These are phyloP conservation scores for Pseudozyma sp. DNA, from an alignment of 1,284 basidiomycete genomes.

Conservation along the genomic window DNA sequence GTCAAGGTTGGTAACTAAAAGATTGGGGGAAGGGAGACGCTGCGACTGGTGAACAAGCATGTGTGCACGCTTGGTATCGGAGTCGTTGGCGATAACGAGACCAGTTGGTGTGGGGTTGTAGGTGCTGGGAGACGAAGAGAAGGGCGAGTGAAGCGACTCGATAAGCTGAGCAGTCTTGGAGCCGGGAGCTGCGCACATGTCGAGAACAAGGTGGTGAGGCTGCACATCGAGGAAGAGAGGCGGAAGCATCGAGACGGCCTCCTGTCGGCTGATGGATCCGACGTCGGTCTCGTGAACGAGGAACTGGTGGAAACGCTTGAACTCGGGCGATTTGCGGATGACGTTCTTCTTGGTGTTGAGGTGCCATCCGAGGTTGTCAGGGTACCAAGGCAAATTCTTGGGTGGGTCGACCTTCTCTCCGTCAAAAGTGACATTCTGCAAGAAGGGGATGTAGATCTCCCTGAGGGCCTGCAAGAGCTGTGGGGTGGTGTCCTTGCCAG, in stretches of 20 bases:
- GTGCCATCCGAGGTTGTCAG: constrained; percentile 93
- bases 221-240: constrained; percentile 94
- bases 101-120: constrained; percentile 72
- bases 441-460: constrained; percentile 78
- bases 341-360: constrained; percentile 91
- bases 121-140: constrained; percentile 55
- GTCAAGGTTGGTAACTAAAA: constrained; percentile 96
- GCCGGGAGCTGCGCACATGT: constrained; percentile 99
- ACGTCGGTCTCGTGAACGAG: constrained; percentile 98
- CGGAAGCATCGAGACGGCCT: constrained; percentile 98
- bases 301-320: constrained; percentile 96
- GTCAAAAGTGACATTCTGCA: constrained; percentile 83
- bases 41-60: constrained; percentile 98
- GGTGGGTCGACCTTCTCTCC: constrained; percentile 78
- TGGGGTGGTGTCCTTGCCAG: constrained; percentile 61
- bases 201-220: constrained; percentile 73
- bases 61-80: constrained; percentile 92
- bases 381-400: constrained; percentile 89
- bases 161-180: constrained; percentile 95
- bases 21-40: constrained; percentile 87
- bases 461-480: constrained; percentile 64
- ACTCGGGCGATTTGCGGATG: constrained; percentile 89
- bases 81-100: constrained; percentile 88
- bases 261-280: constrained; percentile 94
- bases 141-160: constrained; percentile 79